Base-by-base conservation (phyloP, 1,284 basidiomycete species). In the Sanghuangporus sanghuang region DNA sequence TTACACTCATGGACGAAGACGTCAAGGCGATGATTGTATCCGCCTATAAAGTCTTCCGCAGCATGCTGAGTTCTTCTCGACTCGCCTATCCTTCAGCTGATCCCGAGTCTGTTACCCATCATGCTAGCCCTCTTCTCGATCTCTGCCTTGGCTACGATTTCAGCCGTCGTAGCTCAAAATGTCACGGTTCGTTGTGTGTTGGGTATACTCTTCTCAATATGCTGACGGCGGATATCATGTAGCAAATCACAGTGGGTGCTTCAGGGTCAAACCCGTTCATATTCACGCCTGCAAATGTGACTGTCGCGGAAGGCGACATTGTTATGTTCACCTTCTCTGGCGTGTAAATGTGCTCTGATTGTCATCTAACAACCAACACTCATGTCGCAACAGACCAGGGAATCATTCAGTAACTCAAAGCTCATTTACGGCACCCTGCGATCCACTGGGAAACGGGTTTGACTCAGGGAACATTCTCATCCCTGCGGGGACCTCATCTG, bases 381-480 rank as follows among this genome's bases (percentile, higher is more conserved):
- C 32, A 27, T 23, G 7, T 14, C 23, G 23, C n/a, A 23, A 21
- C 39, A 72, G 73, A 21, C 77, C 79, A 6, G 81, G 81, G 53
- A 82, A 82, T 70, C 83, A 85, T 71, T 78, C 79, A 53, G 76
- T 84, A 49, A 81, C 83, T 3, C 84, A 86, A 70, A 81, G 79
- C 11, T 72, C 76, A 0, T 81, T 84, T 66, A 68, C 67, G 12
- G 67, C 70, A 48, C 84, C 84, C 0, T 85, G 84, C 69, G 69
- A 75, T 60, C 78, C 76, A 23, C 52, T 78, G 40, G 48, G 68
- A 6, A 72, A 73, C 42, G 82, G 83, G 12, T 82, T 85, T 69
- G 77, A 81, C 71, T 83, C 82, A 18, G 83, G 81, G 52, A 81
- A 67, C 69, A 65, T 75, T 57, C 68, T 68, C 64, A 67, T 75